Percentiles rank a stretch among this genome's conserved stretches.
These are phyloP conservation scores for Penicillium sp. DNA, from an alignment of 2,329 filamentous ascomycete species.

Conservation along the genomic window DNA sequence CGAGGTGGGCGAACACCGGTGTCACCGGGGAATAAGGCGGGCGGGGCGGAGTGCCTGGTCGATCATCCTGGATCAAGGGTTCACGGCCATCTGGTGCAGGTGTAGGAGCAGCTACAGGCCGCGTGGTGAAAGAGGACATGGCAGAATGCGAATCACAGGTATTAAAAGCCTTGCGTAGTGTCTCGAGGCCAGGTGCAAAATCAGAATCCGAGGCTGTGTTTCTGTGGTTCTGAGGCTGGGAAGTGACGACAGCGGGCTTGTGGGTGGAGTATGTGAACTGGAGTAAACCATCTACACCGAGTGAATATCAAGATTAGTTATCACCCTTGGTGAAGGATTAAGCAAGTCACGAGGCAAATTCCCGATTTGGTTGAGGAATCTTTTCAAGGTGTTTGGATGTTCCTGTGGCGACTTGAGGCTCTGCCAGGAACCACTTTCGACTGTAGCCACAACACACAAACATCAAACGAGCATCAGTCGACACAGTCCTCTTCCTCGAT, in stretches of 20 bases:
- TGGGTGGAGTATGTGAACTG: neutral
- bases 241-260: slow-evolving; percentile 18
- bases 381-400: neutral
- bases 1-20: slow-evolving; percentile 39
- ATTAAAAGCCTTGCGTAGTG: neutral
- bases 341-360: neutral
- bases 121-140: slow-evolving; percentile 35
- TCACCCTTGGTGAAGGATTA: neutral
- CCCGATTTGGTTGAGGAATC: neutral
- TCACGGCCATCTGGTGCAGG: slow-evolving; percentile 14
- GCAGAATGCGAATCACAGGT: neutral
- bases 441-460: neutral
- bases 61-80: slow-evolving; percentile 17
- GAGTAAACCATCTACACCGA: neutral
- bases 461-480: neutral
- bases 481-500: neutral
- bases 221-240: slow-evolving; percentile 8
- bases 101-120: slow-evolving; percentile 2
- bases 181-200: slow-evolving; percentile 2
- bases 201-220: slow-evolving; percentile 1
- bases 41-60: slow-evolving; percentile 38
- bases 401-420: neutral
- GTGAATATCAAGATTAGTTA: neutral
- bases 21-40: slow-evolving; percentile 47
- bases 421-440: neutral